phyloP scores from a whole-genome alignment of 2,329 filamentous ascomycete species.

The Camptophora hylomeconis region DNA sequence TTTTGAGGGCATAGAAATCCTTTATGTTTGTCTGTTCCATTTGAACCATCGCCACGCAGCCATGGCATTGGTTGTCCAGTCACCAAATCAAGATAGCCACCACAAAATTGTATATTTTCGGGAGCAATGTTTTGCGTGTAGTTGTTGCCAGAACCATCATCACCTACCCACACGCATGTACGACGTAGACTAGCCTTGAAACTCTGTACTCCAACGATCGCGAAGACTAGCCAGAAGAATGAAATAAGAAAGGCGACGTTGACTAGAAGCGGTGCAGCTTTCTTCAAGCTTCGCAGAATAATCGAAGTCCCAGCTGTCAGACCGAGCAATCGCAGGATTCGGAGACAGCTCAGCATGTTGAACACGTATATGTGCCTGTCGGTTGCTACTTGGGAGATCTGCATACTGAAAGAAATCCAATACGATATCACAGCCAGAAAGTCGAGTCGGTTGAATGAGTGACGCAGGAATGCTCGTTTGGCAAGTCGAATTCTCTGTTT shows the following conservation, averaged over 20 bases:
- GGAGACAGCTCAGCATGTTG: constrained; percentile 88
- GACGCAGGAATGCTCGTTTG: constrained; percentile 78
- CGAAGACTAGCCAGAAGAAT: constrained; percentile 97
- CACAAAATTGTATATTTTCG: constrained; percentile 65
- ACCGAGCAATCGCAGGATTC: constrained; percentile 79
- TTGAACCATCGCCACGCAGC: constrained; percentile 43
- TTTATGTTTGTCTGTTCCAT: constrained; percentile 49
- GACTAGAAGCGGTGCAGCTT: constrained; percentile 78
- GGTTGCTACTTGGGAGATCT: constrained; percentile 55
- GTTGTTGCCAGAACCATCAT: constrained; percentile 27
- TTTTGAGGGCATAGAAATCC: constrained; percentile 78
- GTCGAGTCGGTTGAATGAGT: constrained; percentile 91
- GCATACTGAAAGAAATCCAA: constrained; percentile 77
- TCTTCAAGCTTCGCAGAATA: constrained; percentile 88
- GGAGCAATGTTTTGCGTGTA: constrained; percentile 36
- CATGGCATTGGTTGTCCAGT: constrained; percentile 53
- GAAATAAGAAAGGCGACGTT: constrained; percentile 88
- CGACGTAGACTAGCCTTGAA: constrained; percentile 76
- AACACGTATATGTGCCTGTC: constrained; percentile 71
- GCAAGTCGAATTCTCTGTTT: constrained; percentile 77
- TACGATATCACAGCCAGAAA: constrained; percentile 91
- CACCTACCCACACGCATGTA: constrained; percentile 66
- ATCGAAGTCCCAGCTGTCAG: constrained; percentile 93
- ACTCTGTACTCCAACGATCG: constrained; percentile 90
- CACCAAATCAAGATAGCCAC: constrained; percentile 57